Conservation (phyloP, 2,329 filamentous ascomycete genomes). For the Talaromyces pinophilus region DNA sequence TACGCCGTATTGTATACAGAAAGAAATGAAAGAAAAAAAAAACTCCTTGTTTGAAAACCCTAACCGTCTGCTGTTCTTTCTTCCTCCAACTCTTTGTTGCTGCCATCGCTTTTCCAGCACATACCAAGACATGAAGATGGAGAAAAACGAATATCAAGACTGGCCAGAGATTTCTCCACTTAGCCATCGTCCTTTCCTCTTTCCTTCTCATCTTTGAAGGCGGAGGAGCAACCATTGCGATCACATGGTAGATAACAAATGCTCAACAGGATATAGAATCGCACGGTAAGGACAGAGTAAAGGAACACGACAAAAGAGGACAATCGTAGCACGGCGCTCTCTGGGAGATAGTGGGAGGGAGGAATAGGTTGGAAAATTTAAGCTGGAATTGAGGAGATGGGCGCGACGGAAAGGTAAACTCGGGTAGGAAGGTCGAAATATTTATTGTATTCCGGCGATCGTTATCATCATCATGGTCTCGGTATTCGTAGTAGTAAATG, state of each 20-base stretch:
- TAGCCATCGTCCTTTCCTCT: not conserved
- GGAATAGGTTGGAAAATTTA: slow-evolving; percentile 7
- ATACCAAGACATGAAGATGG: slow-evolving; percentile 6
- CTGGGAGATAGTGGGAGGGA: not conserved
- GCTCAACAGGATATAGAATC: slow-evolving; percentile 15
- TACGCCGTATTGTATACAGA: slow-evolving; percentile 32
- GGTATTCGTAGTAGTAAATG: slow-evolving; percentile 1
- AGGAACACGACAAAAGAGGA: slow-evolving; percentile 21
- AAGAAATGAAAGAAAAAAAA: slow-evolving; percentile 6
- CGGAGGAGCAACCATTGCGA: not conserved
- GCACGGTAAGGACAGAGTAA: slow-evolving; percentile 13
- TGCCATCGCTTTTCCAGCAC: slow-evolving; percentile 9
- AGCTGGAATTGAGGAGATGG: slow-evolving; percentile 4
- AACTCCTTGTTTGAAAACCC: slow-evolving; percentile 15
- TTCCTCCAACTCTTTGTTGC: not conserved
- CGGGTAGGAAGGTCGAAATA: slow-evolving; percentile 19
- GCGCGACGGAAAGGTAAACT: slow-evolving; percentile 24
- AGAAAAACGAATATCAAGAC: not conserved
- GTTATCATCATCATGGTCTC: slow-evolving; percentile 22
- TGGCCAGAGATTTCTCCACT: not conserved
- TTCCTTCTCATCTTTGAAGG: not conserved
- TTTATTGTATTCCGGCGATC: slow-evolving; percentile 14
- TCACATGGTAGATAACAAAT: slow-evolving; percentile 2
- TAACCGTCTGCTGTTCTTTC: slow-evolving; percentile 13
- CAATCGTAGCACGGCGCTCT: slow-evolving; percentile 17